A percentile compares a stretch with the other conserved stretches of the same genome.
These are phyloP conservation scores for Gaeumannomyces sp. DNA, from an alignment of 2,329 filamentous ascomycete species.

Conservation along the genomic window DNA sequence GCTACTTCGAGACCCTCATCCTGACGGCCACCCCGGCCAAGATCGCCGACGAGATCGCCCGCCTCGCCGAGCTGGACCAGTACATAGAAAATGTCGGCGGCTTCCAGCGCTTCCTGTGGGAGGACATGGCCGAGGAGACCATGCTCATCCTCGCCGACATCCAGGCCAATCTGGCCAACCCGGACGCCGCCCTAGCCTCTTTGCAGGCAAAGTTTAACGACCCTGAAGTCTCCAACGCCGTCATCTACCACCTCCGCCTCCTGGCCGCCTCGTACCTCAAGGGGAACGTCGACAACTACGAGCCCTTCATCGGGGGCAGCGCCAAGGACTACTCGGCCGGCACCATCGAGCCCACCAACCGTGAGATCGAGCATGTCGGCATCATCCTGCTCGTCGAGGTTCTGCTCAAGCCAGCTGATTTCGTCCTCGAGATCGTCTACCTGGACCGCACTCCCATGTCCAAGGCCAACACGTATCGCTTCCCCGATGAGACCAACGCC, in stretches of 20 bases:
- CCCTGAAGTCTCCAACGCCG: conserved; percentile 56
- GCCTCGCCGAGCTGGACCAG: conserved; percentile 65
- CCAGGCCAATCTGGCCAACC: conserved; percentile 51
- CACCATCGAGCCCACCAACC: conserved; percentile 66
- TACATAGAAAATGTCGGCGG: conserved; percentile 67
- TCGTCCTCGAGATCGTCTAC: conserved; percentile 84
- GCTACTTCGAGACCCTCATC: conserved; percentile 83
- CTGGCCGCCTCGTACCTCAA: conserved; percentile 83
- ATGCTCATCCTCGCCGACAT: conserved; percentile 62
- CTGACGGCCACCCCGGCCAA: conserved; percentile 57
- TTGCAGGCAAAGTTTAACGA: conserved; percentile 71
- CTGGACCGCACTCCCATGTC: conserved; percentile 78
- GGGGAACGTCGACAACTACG: conserved; percentile 61
- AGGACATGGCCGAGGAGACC: conserved; percentile 78
- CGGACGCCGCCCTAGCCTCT: conserved; percentile 45
- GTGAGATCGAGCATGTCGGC: conserved; percentile 89
- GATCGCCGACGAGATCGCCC: conserved; percentile 63
- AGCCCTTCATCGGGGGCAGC: conserved; percentile 59
- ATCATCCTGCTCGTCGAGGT: conserved; percentile 71
- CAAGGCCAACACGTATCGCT: conserved; percentile 65
- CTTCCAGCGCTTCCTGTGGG: conserved; percentile 62
- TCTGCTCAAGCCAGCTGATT: conserved; percentile 69
- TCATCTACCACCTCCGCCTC: conserved; percentile 81
- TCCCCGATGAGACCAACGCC: conserved; percentile 48
- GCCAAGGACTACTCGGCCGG: conserved; percentile 64